Conservation (phyloP, 495 filamentous ascomycete species). For the Bathelium albidoporum region DNA sequence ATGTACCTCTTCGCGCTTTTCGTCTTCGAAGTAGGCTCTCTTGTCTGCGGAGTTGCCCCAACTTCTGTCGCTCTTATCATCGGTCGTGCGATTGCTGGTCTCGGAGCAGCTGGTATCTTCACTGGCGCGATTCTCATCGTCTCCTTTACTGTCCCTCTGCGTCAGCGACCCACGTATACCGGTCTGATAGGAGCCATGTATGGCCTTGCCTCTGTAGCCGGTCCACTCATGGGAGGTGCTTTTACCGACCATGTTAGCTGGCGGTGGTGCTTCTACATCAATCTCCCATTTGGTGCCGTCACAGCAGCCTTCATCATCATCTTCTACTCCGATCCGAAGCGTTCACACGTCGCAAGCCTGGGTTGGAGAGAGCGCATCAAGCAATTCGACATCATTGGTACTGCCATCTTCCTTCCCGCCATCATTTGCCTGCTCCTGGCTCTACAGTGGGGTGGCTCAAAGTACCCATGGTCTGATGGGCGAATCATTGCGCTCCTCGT, state of each 20-base stretch:
- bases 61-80: slow-evolving; percentile 67
- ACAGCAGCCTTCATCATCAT: slow-evolving; percentile 30
- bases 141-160: slow-evolving; percentile 61
- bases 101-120: slow-evolving; percentile 79
- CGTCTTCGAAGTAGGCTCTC: slow-evolving; percentile 76
- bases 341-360: slow-evolving; percentile 9
- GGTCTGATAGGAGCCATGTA: slow-evolving; percentile 72
- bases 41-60: slow-evolving; percentile 71
- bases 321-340: slow-evolving; percentile 26
- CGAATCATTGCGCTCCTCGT: slow-evolving; percentile 46
- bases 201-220: slow-evolving; percentile 53
- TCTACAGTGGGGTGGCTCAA: slow-evolving; percentile 50
- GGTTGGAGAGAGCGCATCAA: slow-evolving; percentile 19
- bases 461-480: slow-evolving; percentile 43
- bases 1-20: slow-evolving; percentile 61
- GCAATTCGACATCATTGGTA: slow-evolving; percentile 31
- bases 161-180: slow-evolving; percentile 60
- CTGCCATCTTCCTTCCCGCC: slow-evolving; percentile 39
- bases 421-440: slow-evolving; percentile 48
- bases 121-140: slow-evolving; percentile 77
- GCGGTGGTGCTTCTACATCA: slow-evolving; percentile 37
- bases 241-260: slow-evolving; percentile 30
- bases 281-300: slow-evolving; percentile 33
- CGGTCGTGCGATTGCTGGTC: slow-evolving; percentile 73
- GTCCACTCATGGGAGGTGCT: slow-evolving; percentile 29